Evolutionary conservation across 305 asterid genomes (phyloP), one percentile per base, ranked within the genome.

Genomic region (Fraxinus dipetala): DNA sequence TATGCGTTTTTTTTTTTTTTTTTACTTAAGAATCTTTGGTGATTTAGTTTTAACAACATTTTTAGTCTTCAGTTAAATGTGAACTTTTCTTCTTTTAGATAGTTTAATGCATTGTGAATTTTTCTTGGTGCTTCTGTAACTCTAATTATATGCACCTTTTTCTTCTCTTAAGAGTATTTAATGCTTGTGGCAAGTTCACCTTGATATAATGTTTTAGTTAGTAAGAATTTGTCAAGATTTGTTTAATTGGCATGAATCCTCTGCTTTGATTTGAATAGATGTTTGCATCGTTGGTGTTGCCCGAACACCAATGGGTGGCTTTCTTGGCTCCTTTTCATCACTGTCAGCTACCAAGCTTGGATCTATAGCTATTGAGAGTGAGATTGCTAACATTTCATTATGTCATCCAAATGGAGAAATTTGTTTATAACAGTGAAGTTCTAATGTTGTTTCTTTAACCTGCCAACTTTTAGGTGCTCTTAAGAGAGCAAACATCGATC

Each of bases 261-360:
- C 56, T 83, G 83, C 70, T 86, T 75, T 77, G 26, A 30, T 89
- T 72, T 86, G 14, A 31, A 81, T 80, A 96, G 99, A 96, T 93
- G 98, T 96, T 77, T 96, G 98, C 91, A 86, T 96, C 7, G 99
- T 96, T 79, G 98, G 99, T 84, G 95, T 93, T 85, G 95, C 98
- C 69, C 95, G 99, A 74, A 93, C 99, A 67, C 98, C 99, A 63
- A 91, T 96, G 97, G 99, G 98, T 45, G 94, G 90, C 72, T 96
- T 96, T 82, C 95, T 96, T 8, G 98, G 98, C 72, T 84, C 97
- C 83, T 97, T 96, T 86, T 96, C 99, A 38, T 94, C 98, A 32
- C n/a, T 96, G 69, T 59, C 99, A 51, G 98, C 98, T 56, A 94
- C 98, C 81, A 93, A 94, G 88, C 98, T 96, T 82, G 99, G 99